phyloP scores from a whole-genome alignment of 441 rosid species.

The Gossypium schwendimanii region DNA sequence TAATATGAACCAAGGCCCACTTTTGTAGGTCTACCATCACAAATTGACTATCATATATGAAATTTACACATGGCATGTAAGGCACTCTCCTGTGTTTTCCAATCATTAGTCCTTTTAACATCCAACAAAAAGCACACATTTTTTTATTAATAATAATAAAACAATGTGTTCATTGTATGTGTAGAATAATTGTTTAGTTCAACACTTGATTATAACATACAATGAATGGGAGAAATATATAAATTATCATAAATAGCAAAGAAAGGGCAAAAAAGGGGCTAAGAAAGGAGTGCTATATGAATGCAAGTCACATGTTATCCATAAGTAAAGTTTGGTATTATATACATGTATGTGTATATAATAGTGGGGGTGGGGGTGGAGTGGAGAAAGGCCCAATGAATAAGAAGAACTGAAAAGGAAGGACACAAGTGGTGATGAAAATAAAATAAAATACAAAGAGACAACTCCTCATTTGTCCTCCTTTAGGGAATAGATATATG shows the following conservation, averaged over 20 bases:
- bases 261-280: background rate
- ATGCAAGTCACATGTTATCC: background rate
- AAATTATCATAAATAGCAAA: background rate
- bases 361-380: background rate
- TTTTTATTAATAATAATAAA: too few relatives aligned
- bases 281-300: background rate
- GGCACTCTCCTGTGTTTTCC: too few relatives aligned
- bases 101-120: too few relatives aligned
- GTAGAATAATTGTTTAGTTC: too few relatives aligned
- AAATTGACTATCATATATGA: too few relatives aligned
- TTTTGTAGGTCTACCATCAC: too few relatives aligned
- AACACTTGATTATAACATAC: too few relatives aligned
- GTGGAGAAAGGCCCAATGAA: background rate
- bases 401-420: background rate
- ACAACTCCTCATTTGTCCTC: slow-evolving; percentile 4
- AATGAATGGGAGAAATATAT: background rate
- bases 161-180: too few relatives aligned
- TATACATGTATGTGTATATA: background rate
- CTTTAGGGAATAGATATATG: background rate
- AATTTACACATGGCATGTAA: too few relatives aligned
- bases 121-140: too few relatives aligned
- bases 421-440: background rate
- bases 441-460: background rate
- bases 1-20: background rate
- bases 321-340: background rate